Conservation (phyloP, 257 asterid species). For the Solanum tarapatanum region DNA sequence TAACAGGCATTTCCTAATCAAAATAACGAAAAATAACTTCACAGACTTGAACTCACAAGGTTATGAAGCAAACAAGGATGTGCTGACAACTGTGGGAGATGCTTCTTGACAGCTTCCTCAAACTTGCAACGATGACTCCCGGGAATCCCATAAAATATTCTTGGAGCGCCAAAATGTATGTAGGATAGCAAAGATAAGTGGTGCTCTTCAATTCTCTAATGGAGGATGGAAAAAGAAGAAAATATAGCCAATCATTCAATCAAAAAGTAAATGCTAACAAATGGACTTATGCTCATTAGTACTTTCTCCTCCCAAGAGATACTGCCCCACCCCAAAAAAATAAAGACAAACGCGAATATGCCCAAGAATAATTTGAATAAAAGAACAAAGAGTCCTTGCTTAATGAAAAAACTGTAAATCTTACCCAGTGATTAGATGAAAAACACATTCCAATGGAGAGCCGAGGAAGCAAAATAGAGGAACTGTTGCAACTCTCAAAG, state of each 20-base stretch:
- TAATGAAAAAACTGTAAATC: conserved; percentile 2
- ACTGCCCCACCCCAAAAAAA: neutral
- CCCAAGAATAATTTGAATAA: neutral
- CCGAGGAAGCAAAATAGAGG: conserved; percentile 38
- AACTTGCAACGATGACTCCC: conserved; percentile 47
- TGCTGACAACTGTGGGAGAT: conserved; percentile 30
- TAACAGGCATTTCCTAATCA: neutral
- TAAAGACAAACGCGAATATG: neutral
- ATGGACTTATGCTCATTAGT: neutral
- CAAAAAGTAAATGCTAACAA: neutral
- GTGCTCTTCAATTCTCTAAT: conserved; percentile 71
- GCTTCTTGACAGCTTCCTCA: conserved; percentile 46
- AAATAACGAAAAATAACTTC: neutral
- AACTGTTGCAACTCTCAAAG: conserved; percentile 31
- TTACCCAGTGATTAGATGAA: conserved; percentile 76
- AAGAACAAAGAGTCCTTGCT: neutral
- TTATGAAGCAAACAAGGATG: conserved; percentile 51
- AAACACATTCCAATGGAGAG: conserved; percentile 76
- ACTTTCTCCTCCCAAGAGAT: neutral
- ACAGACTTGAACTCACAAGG: conserved; percentile 37
- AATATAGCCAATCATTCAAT: conserved; percentile 7
- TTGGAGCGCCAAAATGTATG: conserved; percentile 62
- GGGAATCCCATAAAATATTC: conserved; percentile 70
- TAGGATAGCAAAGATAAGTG: conserved; percentile 64
- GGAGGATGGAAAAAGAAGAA: conserved; percentile 17